Conservation (phyloP, 2,329 filamentous ascomycete species). For the Neurospora crassa region DNA sequence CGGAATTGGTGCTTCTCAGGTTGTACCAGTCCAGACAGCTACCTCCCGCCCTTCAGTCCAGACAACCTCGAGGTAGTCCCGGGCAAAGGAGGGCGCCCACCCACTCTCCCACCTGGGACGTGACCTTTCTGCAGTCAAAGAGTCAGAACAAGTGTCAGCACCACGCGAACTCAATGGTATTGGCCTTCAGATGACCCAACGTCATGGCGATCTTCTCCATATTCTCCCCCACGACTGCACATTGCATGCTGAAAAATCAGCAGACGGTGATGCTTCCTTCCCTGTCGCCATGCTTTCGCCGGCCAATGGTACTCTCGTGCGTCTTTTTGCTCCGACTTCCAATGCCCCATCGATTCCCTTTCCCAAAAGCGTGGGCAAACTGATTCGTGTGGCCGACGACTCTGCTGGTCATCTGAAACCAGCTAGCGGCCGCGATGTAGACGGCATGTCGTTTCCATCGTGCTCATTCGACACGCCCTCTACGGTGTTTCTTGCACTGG, state of each 20-base stretch:
- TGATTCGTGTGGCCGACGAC: background rate
- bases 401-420: background rate
- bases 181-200: background rate
- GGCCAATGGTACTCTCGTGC: background rate
- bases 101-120: background rate
- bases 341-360: background rate
- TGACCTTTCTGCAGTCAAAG: background rate
- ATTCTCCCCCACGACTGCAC: background rate
- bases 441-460: background rate
- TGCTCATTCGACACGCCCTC: background rate
- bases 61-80: background rate
- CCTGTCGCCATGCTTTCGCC: conserved; percentile 9
- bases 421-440: background rate
- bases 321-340: background rate
- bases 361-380: background rate
- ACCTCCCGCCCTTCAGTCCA: background rate
- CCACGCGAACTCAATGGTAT: background rate
- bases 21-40: background rate
- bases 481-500: background rate
- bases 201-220: background rate
- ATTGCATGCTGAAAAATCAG: background rate
- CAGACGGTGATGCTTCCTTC: conserved; percentile 5
- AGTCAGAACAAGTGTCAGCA: background rate
- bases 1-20: conserved; percentile 2
- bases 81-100: background rate